These are phyloP conservation scores for Zasmidium citrigriseum DNA, from an alignment of 2,329 filamentous ascomycete genomes.

Conservation along the genomic window DNA sequence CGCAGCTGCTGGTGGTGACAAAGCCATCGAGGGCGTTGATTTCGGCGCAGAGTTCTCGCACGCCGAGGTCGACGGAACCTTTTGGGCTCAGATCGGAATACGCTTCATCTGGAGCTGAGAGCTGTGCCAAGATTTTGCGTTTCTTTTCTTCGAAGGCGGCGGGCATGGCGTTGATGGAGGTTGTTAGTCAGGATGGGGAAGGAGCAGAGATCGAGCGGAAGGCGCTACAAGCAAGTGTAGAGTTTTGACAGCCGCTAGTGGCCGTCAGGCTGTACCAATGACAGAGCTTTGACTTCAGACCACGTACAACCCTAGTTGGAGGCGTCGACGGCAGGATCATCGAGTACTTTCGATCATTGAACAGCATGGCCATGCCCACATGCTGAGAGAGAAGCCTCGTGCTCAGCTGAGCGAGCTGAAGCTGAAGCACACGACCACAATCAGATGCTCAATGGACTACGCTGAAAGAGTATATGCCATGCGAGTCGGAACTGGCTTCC, in stretches of 20 bases:
- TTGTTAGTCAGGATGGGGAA: not conserved
- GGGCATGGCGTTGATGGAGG: constrained; percentile 2
- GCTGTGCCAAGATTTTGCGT: constrained; percentile 67
- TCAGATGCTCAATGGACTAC: no score
- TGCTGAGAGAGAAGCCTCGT: not conserved
- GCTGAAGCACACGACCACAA: not conserved
- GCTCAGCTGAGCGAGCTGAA: not conserved
- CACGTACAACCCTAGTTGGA: no score
- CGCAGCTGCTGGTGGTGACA: constrained; percentile 92
- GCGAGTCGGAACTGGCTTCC: no score
- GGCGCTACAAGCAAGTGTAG: no score
- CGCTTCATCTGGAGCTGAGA: constrained; percentile 66
- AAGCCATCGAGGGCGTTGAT: constrained; percentile 75
- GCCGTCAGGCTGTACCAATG: not conserved
- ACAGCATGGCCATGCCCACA: not conserved
- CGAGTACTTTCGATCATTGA: not conserved
- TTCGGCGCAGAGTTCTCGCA: constrained; percentile 73
- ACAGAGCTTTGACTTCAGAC: no score
- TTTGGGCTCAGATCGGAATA: constrained; percentile 88
- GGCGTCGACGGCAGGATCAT: not conserved
- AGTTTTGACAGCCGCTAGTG: not conserved
- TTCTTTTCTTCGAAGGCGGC: constrained; percentile 57
- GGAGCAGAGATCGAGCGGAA: not conserved
- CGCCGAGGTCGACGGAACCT: constrained; percentile 78
- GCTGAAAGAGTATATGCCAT: no score